Evolutionary conservation across 208 protist genomes (phyloP), one percentile per base, ranked within the genome.

Genomic region (Angomonas ambiguus): DNA sequence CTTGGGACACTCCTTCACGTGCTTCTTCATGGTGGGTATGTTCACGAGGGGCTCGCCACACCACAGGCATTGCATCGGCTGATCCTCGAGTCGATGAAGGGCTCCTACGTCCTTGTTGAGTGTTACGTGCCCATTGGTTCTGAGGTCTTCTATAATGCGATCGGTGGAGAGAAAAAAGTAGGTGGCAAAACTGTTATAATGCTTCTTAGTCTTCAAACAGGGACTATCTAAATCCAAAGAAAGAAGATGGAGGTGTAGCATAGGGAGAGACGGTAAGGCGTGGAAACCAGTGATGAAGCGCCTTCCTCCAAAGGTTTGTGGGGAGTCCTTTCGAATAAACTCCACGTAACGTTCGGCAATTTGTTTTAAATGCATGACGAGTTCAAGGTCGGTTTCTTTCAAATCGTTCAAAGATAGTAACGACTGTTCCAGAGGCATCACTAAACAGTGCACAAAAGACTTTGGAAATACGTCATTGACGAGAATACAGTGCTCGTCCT

Each of bases 181-280:
- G 4, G 91, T 96, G 32, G 87, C 82, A 48, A 96, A 96, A 72
- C 77, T 92, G 77, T 96, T 96, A 79, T 96, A 96, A 74, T 96
- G 91, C 71, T 89, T 88, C 67, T 88, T 89, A 31, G 60, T 85
- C 71, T 93, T 93, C 25, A 96, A 49, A 56, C 73, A 88, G 0
- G 82, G 76, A 38, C 83, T 88, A 51, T 88, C 83, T 20, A 96
- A 79, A 60, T 96, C 91, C 60, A 92, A 68, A 8, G 83, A 83
- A 35, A 94, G 63, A 45, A 96, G 71, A 49, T 96, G 91, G 74
- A 96, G 77, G 77, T 96, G 91, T 45, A 96, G 79, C 70, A 87
- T 84, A 2, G 87, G 85, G 31, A 96, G 63, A 5, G 91, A 96
- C 0, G 91, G 91, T 1, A 96, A 59, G 16, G 91, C 62, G 72